Evolutionary conservation across 1,284 basidiomycete species (phyloP).

Genomic region (Stygiomarasmius scandens): DNA sequence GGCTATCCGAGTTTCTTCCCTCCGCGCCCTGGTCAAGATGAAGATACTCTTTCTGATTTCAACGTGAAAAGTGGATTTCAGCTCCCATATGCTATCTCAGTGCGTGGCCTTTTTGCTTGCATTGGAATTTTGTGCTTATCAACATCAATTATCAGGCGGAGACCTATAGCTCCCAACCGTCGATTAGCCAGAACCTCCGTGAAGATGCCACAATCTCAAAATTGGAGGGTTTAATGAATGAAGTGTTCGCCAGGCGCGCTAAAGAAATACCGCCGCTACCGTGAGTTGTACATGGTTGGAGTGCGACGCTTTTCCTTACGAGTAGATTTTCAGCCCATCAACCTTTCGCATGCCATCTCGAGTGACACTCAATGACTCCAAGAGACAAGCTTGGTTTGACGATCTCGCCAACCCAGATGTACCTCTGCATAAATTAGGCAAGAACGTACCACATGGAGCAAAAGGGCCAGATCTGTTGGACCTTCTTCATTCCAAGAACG

Average conservation of each 20-base stretch:
- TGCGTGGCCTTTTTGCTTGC: constrained; percentile 33
- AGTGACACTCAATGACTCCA: constrained; percentile 89
- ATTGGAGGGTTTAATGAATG: constrained; percentile 80
- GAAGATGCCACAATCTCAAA: constrained; percentile 60
- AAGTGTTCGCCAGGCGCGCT: constrained; percentile 70
- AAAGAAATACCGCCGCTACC: constrained; percentile 60
- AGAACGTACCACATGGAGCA: constrained; percentile 91
- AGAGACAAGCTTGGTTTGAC: constrained; percentile 86
- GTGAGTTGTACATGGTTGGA: constrained; percentile 44
- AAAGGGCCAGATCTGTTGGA: constrained; percentile 93
- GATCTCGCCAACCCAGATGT: constrained; percentile 90
- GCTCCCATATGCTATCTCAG: constrained; percentile 62
- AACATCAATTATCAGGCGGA: constrained; percentile 53
- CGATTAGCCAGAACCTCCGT: constrained; percentile 54
- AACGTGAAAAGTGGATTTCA: constrained; percentile 83
- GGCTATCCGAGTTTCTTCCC: constrained; percentile 89
- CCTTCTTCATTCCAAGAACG: constrained; percentile 79
- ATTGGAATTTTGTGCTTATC: not conserved
- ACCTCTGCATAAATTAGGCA: constrained; percentile 86
- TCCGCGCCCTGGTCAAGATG: constrained; percentile 80
- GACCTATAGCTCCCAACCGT: constrained; percentile 58
- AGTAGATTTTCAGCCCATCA: constrained; percentile 51
- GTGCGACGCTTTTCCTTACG: constrained; percentile 9
- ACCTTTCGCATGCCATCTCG: constrained; percentile 85
- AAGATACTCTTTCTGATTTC: constrained; percentile 78